Conservation (phyloP, 1,284 basidiomycete genomes). For the Erythrobasidium hasegawianum region DNA sequence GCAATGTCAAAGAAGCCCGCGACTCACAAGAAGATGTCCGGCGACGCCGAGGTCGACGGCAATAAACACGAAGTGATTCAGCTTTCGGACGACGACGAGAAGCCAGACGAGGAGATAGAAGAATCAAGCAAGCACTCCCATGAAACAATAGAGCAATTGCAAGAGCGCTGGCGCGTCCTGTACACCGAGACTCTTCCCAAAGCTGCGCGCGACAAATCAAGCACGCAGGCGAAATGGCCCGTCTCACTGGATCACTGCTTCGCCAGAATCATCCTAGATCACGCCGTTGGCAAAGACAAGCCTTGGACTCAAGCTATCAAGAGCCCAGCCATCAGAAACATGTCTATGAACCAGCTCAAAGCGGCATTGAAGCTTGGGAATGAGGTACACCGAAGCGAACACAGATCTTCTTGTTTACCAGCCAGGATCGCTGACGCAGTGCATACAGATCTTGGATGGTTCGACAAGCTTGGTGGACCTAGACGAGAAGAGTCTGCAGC, state of each 20-base stretch:
- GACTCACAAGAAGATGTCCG: too few relatives aligned
- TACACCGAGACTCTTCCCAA: slow-evolving; percentile 28
- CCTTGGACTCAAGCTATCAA: slow-evolving; percentile 32
- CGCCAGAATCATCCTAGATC: slow-evolving; percentile 28
- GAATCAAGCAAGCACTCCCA: neutral
- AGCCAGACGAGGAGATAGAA: neutral
- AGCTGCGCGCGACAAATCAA: slow-evolving; percentile 1
- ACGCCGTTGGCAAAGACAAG: slow-evolving; percentile 17
- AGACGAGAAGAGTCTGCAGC: slow-evolving; percentile 23
- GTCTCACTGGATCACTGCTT: slow-evolving; percentile 32
- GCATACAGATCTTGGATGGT: slow-evolving; percentile 20
- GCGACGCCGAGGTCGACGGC: too few relatives aligned
- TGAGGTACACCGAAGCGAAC: neutral
- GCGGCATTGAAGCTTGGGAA: slow-evolving; percentile 12
- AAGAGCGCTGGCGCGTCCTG: slow-evolving; percentile 16
- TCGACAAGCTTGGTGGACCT: slow-evolving; percentile 14
- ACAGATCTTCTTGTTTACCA: neutral
- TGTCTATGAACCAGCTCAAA: slow-evolving; percentile 16
- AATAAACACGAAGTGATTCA: too few relatives aligned
- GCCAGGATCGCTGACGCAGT: neutral
- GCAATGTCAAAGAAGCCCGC: too few relatives aligned
- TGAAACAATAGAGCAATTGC: slow-evolving; percentile 5
- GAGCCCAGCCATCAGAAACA: slow-evolving; percentile 26
- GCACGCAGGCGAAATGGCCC: slow-evolving; percentile 25
- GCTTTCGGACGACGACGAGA: slow-evolving; percentile 9